Percentiles rank a stretch among this genome's conserved stretches.
These are phyloP conservation scores for Lablab purpureus DNA, from an alignment of 306 rosid genomes.

Conservation along the genomic window DNA sequence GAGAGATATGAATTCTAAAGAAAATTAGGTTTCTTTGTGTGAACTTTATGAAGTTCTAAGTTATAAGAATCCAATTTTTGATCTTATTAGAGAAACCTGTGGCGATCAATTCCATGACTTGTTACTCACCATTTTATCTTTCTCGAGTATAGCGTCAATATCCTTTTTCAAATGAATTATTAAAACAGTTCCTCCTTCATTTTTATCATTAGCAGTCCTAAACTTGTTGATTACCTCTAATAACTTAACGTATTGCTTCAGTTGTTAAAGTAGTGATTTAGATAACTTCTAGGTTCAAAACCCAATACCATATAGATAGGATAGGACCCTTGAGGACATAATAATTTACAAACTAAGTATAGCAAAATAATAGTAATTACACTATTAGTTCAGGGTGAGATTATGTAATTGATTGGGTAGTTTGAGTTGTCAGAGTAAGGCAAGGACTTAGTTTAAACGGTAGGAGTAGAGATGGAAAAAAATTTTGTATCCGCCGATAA, in stretches of 20 bases:
- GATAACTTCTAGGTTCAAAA: constrained; percentile 33
- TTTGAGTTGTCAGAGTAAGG: not conserved
- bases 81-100: too few relatives aligned
- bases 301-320: constrained; percentile 2
- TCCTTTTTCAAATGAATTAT: too few relatives aligned
- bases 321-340: constrained; percentile 13
- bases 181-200: too few relatives aligned
- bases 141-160: too few relatives aligned
- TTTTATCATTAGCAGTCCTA: not conserved
- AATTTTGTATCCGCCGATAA: too few relatives aligned
- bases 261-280: constrained; percentile 4
- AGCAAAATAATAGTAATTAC: not conserved
- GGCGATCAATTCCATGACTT: too few relatives aligned
- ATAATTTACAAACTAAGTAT: not conserved
- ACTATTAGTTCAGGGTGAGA: not conserved
- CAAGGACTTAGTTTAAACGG: not conserved
- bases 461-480: not conserved
- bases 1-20: too few relatives aligned
- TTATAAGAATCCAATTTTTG: too few relatives aligned
- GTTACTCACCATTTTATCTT: too few relatives aligned
- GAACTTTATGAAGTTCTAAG: too few relatives aligned
- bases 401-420: constrained; percentile 5
- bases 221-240: constrained; percentile 22
- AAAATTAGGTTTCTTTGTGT: too few relatives aligned
- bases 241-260: constrained; percentile 40